phyloP scores from a whole-genome alignment of 139 green algal genomes.

The Zygnema cylindricum region DNA sequence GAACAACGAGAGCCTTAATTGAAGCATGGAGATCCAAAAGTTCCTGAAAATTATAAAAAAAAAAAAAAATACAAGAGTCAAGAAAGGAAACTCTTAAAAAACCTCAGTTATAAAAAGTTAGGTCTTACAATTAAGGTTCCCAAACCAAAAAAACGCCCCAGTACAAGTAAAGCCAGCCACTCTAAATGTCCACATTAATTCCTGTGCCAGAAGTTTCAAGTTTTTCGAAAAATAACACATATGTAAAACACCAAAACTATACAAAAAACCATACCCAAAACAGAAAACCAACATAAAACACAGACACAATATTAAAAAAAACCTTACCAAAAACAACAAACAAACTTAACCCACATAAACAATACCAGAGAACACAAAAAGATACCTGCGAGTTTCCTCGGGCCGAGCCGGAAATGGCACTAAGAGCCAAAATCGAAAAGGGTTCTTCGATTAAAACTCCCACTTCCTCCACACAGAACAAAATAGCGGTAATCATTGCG shows the following conservation, averaged over 20 bases:
- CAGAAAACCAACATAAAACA: background rate
- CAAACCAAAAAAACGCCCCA: no score
- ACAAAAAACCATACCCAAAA: background rate
- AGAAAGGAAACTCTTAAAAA: no score
- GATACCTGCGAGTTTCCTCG: slow-evolving; percentile 8
- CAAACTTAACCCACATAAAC: background rate
- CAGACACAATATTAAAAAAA: background rate
- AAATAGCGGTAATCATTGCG: slow-evolving; percentile 11
- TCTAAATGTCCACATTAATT: no score
- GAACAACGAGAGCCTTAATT: background rate
- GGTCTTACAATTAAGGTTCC: no score
- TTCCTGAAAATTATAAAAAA: no score
- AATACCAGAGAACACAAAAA: background rate
- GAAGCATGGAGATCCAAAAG: background rate
- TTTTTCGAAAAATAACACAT: no score
- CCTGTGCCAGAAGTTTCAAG: no score
- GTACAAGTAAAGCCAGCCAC: no score
- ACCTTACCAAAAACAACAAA: background rate
- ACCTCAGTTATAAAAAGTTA: no score
- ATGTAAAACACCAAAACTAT: background rate
- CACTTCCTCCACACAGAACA: slow-evolving; percentile 61
- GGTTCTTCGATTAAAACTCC: slow-evolving; percentile 60
- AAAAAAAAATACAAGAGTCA: no score
- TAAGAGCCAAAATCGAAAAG: slow-evolving; percentile 51
- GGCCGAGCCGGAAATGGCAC: slow-evolving; percentile 25